Conservation (phyloP, 176 grass and related monocot species). For the Coix lacrymajobi region DNA sequence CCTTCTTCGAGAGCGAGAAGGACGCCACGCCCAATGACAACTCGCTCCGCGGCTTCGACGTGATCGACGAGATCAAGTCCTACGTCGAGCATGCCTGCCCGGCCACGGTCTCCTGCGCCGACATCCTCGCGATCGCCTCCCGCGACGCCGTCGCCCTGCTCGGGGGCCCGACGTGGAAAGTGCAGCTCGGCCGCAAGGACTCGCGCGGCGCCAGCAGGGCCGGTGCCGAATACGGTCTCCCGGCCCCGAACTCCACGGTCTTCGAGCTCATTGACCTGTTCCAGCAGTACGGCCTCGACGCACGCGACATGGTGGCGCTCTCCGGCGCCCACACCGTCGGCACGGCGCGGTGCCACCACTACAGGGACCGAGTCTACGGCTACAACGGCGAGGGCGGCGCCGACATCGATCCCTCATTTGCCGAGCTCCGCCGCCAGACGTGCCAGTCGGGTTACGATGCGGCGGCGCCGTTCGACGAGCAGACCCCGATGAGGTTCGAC, state of each 20-base stretch:
- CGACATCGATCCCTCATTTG: too few species aligned
- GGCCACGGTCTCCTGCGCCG: conserved; percentile 52
- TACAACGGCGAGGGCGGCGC: too few species aligned
- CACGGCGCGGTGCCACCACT: too few species aligned
- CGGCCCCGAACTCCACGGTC: background rate
- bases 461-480: conserved; percentile 23
- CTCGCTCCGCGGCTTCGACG: conserved; percentile 36
- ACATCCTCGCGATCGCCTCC: conserved; percentile 45
- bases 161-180: conserved; percentile 53
- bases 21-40: conserved; percentile 19
- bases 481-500: conserved; percentile 32
- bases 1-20: conserved; percentile 39
- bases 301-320: too few species aligned
- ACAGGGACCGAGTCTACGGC: too few species aligned
- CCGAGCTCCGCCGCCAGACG: background rate
- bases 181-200: conserved; percentile 70
- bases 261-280: too few species aligned
- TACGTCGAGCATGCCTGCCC: conserved; percentile 44
- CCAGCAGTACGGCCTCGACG: too few species aligned
- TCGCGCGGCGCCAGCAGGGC: conserved; percentile 18
- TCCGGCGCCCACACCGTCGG: too few species aligned
- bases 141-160: conserved; percentile 53
- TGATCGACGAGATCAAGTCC: conserved; percentile 62
- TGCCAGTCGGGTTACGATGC: background rate
- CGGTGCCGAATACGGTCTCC: conserved; percentile 35